Percentiles rank a stretch among this genome's conserved stretches.
Evolutionary conservation across 2,329 filamentous ascomycete genomes (phyloP).

Genomic region (Hortaea werneckii): DNA sequence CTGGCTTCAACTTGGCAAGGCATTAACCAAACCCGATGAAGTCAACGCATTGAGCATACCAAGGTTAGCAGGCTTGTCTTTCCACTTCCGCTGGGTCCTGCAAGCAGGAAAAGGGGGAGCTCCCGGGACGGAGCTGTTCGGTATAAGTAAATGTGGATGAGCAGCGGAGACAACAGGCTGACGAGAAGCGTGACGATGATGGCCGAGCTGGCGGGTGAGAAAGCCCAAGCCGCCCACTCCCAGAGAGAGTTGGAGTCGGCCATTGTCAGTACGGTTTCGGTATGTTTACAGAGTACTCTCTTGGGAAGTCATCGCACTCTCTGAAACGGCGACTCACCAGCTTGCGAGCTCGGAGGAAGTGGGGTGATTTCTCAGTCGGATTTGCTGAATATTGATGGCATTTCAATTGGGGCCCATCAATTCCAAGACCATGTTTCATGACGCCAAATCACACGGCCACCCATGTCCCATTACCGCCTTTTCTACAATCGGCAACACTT

Average conservation of each 20-base stretch:
- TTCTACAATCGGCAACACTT: too few relatives aligned
- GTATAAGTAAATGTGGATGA: conserved; percentile 69
- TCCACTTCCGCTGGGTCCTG: conserved; percentile 72
- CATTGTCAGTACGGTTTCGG: background rate
- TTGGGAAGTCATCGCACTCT: background rate
- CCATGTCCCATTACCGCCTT: too few relatives aligned
- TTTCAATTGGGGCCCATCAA: too few relatives aligned
- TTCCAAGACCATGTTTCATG: too few relatives aligned
- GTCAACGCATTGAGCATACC: conserved; percentile 34
- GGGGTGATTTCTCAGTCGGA: too few relatives aligned
- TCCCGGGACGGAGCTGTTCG: conserved; percentile 42
- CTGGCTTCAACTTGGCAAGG: background rate
- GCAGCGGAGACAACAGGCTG: conserved; percentile 60
- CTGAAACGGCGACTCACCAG: background rate
- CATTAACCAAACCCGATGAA: background rate
- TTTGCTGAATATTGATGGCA: too few relatives aligned
- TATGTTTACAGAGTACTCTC: background rate
- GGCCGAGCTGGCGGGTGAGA: conserved; percentile 34
- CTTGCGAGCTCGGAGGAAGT: background rate
- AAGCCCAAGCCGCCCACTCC: conserved; percentile 36
- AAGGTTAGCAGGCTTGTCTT: conserved; percentile 84
- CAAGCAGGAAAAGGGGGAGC: conserved; percentile 66
- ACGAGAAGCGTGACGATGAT: conserved; percentile 61
- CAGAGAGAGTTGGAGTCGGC: conserved; percentile 5
- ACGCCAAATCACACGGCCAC: too few relatives aligned